Conservation (phyloP, 1,284 basidiomycete species). For the Neotropicomus parvogracilis region DNA sequence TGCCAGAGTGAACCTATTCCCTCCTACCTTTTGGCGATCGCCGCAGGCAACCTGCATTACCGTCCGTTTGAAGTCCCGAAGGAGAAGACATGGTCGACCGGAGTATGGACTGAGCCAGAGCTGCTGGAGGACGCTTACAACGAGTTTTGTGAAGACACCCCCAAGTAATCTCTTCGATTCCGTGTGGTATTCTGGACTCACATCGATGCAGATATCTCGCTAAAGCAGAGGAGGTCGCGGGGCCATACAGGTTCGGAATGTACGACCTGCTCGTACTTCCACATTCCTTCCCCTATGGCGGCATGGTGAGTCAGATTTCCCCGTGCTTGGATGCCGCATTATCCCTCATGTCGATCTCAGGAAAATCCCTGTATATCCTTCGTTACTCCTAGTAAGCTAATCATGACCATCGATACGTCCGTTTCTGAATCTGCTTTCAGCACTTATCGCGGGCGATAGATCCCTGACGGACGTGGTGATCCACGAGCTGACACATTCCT, state of each 20-base stretch:
- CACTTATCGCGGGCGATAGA: conserved; percentile 80
- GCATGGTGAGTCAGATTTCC: conserved; percentile 56
- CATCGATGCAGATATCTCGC: conserved; percentile 58
- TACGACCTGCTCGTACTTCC: conserved; percentile 92
- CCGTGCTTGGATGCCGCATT: not conserved
- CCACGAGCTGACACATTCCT: conserved; percentile 77
- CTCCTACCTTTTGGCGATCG: conserved; percentile 85
- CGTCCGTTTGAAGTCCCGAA: conserved; percentile 57
- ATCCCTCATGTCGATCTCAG: conserved; percentile 34
- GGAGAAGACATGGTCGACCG: conserved; percentile 71
- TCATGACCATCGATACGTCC: not conserved
- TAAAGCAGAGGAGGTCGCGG: conserved; percentile 72
- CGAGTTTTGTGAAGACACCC: conserved; percentile 87
- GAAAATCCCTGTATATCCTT: conserved; percentile 86
- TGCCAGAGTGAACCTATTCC: conserved; percentile 76
- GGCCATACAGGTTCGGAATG: conserved; percentile 81
- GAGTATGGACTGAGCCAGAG: conserved; percentile 90
- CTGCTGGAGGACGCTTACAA: conserved; percentile 75
- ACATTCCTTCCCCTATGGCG: conserved; percentile 90
- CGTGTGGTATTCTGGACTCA: not conserved
- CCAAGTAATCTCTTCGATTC: conserved; percentile 43
- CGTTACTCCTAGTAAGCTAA: conserved; percentile 72
- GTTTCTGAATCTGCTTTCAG: conserved; percentile 34
- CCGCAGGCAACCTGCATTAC: conserved; percentile 78
- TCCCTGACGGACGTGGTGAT: conserved; percentile 87